Conservation (phyloP, 2,329 filamentous ascomycete genomes). For the Hymenoscyphus fructigenus region DNA sequence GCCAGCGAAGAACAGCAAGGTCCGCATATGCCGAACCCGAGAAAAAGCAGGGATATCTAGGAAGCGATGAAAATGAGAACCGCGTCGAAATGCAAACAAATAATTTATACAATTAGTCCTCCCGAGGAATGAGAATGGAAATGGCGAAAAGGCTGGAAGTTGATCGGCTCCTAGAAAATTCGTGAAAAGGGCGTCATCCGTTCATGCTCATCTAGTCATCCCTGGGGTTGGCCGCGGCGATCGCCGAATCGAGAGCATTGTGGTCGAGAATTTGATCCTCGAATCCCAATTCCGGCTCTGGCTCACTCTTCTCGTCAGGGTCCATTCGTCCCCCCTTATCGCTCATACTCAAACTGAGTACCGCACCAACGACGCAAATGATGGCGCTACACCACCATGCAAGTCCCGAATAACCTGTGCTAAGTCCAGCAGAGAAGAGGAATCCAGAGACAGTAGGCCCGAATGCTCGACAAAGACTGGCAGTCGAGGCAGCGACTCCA, state of each 20-base stretch:
- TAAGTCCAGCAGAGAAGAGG: slow-evolving; percentile 77
- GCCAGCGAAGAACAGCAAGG: not conserved
- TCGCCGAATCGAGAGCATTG: slow-evolving; percentile 28
- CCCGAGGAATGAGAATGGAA: slow-evolving; percentile 6
- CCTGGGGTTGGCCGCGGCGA: slow-evolving; percentile 23
- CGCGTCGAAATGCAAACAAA: not conserved
- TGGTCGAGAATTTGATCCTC: slow-evolving; percentile 31
- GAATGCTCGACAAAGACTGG: slow-evolving; percentile 83
- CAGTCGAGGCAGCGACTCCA: slow-evolving; percentile 85
- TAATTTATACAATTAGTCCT: slow-evolving; percentile 4
- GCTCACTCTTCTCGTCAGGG: slow-evolving; percentile 32
- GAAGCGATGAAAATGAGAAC: not conserved
- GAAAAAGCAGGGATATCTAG: slow-evolving; percentile 15
- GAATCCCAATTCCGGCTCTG: slow-evolving; percentile 29
- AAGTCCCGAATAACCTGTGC: slow-evolving; percentile 79
- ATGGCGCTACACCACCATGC: slow-evolving; percentile 90
- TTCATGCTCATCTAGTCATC: slow-evolving; percentile 5
- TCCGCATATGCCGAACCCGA: slow-evolving; percentile 4
- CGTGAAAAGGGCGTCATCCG: slow-evolving; percentile 11
- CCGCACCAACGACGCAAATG: slow-evolving; percentile 72
- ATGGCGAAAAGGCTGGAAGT: slow-evolving; percentile 2
- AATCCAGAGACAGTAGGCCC: slow-evolving; percentile 86
- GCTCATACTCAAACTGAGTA: slow-evolving; percentile 73
- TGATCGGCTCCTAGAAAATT: slow-evolving; percentile 9
- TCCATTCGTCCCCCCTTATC: slow-evolving; percentile 46